phyloP scores from a whole-genome alignment of 306 rosid species.

The Inga leiocalycina region DNA sequence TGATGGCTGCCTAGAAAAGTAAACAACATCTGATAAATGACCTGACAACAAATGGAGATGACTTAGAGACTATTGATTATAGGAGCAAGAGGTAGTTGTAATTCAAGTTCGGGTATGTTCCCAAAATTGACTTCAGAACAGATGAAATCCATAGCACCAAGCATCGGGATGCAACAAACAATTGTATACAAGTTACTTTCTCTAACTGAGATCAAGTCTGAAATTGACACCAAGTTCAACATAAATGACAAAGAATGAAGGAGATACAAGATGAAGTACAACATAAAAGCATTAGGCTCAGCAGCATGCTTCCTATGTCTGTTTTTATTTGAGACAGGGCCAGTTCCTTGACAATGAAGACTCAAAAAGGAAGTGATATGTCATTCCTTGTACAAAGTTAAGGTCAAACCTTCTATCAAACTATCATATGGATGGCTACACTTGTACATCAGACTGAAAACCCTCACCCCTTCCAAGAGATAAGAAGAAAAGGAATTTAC shows the following conservation, averaged over 20 bases:
- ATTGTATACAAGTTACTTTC: background rate
- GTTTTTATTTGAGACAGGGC: background rate
- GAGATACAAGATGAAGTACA: background rate
- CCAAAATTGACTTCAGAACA: background rate
- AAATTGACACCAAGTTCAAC: background rate
- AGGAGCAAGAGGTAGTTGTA: background rate
- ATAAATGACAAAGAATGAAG: conserved; percentile 11
- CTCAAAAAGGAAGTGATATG: background rate
- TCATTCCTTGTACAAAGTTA: background rate
- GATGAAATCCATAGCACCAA: background rate
- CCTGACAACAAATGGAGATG: conserved; percentile 6
- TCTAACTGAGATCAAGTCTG: background rate
- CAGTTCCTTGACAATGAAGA: background rate
- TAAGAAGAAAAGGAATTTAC: background rate
- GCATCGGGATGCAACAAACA: conserved; percentile 7
- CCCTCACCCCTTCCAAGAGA: background rate
- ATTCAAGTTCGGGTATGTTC: background rate
- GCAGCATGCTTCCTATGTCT: background rate
- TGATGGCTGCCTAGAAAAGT: background rate
- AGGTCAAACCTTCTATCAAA: background rate
- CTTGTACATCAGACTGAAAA: background rate
- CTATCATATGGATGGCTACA: background rate
- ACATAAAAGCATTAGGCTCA: background rate
- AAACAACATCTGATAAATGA: background rate
- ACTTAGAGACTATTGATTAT: background rate